Conservation (phyloP, 2,329 filamentous ascomycete genomes). For the Orbilia brochopaga region DNA sequence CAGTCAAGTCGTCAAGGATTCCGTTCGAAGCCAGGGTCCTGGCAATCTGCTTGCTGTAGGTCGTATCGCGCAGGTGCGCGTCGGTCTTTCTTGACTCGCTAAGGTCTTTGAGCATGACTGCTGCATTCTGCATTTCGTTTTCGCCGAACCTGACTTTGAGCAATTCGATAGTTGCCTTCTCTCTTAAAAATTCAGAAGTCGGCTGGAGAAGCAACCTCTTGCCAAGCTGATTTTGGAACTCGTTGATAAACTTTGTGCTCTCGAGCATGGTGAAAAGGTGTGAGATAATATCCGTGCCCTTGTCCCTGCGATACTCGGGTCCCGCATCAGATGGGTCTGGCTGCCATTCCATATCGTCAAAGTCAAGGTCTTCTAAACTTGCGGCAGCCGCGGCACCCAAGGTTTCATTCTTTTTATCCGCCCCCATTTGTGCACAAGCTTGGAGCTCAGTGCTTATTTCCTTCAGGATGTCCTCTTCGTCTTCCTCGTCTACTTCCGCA, state of each 20-base stretch:
- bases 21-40: conserved; percentile 53
- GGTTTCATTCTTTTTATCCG: conserved; percentile 59
- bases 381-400: conserved; percentile 56
- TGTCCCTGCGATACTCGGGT: conserved; percentile 86
- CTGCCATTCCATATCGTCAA: conserved; percentile 90
- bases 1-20: conserved; percentile 56
- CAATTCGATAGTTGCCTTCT: conserved; percentile 80
- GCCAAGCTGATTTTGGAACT: conserved; percentile 87
- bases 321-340: conserved; percentile 93
- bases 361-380: conserved; percentile 72
- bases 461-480: conserved; percentile 40
- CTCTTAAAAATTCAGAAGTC: conserved; percentile 75
- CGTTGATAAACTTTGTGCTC: conserved; percentile 84
- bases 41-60: conserved; percentile 52
- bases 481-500: conserved; percentile 23
- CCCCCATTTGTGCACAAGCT: conserved; percentile 56
- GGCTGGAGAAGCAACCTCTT: conserved; percentile 73
- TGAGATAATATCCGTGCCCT: conserved; percentile 87
- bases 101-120: conserved; percentile 96
- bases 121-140: conserved; percentile 82
- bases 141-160: conserved; percentile 90
- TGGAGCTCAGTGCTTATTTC: conserved; percentile 47
- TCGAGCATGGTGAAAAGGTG: conserved; percentile 88
- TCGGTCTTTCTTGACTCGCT: conserved; percentile 81
- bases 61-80: conserved; percentile 64